These are phyloP conservation scores for Eutreptiella sp. DNA, from an alignment of 208 protist species.

Conservation along the genomic window DNA sequence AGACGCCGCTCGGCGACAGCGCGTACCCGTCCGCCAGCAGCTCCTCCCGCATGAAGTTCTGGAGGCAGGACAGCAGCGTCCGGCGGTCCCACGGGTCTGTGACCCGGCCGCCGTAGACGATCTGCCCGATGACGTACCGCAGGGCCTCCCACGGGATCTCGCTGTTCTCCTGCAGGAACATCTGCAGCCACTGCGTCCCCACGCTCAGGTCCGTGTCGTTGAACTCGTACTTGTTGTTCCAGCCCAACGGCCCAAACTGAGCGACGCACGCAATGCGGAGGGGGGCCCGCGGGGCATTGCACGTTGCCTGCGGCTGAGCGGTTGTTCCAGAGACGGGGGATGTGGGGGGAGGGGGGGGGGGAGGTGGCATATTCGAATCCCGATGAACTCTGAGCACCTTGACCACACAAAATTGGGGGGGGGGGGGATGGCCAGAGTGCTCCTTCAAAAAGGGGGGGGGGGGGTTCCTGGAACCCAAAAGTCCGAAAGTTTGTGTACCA, in stretches of 20 bases:
- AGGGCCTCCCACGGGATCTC: constrained; percentile 93
- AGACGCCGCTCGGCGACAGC: constrained; percentile 69
- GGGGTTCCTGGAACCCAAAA: too few species aligned
- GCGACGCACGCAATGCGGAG: too few species aligned
- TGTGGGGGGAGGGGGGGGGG: too few species aligned
- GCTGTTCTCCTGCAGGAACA: constrained; percentile 90
- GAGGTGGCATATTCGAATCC: too few species aligned
- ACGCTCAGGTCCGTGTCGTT: constrained; percentile 94
- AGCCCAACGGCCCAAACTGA: constrained; percentile 94
- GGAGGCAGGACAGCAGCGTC: constrained; percentile 80
- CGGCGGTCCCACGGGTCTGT: constrained; percentile 94
- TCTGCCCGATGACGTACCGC: constrained; percentile 94
- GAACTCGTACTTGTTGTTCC: constrained; percentile 96
- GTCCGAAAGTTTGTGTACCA: too few species aligned
- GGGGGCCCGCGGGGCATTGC: constrained; percentile 52
- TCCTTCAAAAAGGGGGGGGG: too few species aligned
- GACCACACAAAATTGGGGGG: too few species aligned
- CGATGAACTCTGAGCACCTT: too few species aligned
- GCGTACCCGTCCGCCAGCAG: constrained; percentile 72
- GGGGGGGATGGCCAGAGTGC: too few species aligned
- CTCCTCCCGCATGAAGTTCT: constrained; percentile 64
- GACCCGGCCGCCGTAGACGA: constrained; percentile 97
- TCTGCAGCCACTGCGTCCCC: constrained; percentile 83
- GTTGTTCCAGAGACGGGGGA: too few species aligned
- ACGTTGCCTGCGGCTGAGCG: too few species aligned